Evolutionary conservation across 495 filamentous ascomycete species (phyloP).

Genomic region (Lichina pygmaea): DNA sequence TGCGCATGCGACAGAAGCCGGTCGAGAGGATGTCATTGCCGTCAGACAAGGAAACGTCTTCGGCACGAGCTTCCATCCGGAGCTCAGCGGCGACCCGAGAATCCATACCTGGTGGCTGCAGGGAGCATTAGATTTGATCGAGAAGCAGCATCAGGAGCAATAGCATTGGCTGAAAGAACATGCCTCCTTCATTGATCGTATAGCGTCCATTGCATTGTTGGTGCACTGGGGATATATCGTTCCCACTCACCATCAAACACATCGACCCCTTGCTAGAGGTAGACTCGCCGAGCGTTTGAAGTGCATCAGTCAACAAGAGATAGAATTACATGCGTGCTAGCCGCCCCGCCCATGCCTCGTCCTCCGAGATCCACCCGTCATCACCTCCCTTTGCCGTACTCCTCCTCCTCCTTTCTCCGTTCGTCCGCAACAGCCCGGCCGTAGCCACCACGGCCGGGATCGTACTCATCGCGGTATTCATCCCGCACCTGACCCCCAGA

Average conservation of each 20-base stretch:
- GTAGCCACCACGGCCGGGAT: constrained; percentile 76
- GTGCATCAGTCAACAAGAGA: no score
- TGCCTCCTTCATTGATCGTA: no score
- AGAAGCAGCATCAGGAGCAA: neutral
- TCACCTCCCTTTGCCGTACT: constrained; percentile 8
- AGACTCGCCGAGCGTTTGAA: no score
- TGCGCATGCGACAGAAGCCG: constrained; percentile 12
- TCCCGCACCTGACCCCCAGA: constrained; percentile 92
- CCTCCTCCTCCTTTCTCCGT: constrained; percentile 3
- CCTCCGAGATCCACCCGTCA: no score
- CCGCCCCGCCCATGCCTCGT: no score
- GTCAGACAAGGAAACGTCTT: constrained; percentile 85
- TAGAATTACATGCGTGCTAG: no score
- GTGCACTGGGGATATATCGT: no score
- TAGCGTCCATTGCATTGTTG: no score
- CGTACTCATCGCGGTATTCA: constrained; percentile 89
- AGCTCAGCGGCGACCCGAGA: constrained; percentile 65
- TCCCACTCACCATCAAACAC: no score
- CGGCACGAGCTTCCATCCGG: constrained; percentile 90
- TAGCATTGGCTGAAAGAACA: no score
- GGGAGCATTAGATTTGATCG: constrained; percentile 21
- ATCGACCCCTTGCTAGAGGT: no score
- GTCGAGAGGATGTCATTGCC: constrained; percentile 64
- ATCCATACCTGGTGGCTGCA: constrained; percentile 89
- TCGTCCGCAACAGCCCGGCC: constrained; percentile 18